These are phyloP conservation scores for Emmonsia crescens DNA, from an alignment of 2,329 filamentous ascomycete genomes.

Conservation along the genomic window DNA sequence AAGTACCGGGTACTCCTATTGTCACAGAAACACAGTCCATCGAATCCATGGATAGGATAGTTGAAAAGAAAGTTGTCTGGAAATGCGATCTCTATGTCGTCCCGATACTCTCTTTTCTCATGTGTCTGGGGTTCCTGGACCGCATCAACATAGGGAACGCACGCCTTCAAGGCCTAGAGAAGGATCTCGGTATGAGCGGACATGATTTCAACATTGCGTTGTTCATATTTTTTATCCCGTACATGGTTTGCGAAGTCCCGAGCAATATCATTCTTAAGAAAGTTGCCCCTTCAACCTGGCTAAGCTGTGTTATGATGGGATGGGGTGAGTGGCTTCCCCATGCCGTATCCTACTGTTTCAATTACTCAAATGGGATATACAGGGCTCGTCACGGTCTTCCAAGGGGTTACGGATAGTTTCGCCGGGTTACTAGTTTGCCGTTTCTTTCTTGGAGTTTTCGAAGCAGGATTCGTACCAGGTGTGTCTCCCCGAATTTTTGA, in stretches of 20 bases:
- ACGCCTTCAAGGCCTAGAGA: slow-evolving; percentile 34
- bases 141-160: slow-evolving; percentile 41
- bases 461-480: slow-evolving; percentile 31
- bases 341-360: neutral
- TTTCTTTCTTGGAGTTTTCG: slow-evolving; percentile 27
- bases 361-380: neutral
- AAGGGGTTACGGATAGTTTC: slow-evolving; percentile 32
- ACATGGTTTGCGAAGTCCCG: slow-evolving; percentile 37
- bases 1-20: slow-evolving; percentile 8
- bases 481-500: neutral
- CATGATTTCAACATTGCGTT: slow-evolving; percentile 35
- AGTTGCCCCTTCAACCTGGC: slow-evolving; percentile 31
- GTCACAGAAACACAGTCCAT: slow-evolving; percentile 13
- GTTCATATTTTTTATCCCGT: slow-evolving; percentile 38
- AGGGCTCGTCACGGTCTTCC: slow-evolving; percentile 35
- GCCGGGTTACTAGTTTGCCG: slow-evolving; percentile 28
- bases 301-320: slow-evolving; percentile 33
- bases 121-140: slow-evolving; percentile 37
- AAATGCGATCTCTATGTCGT: slow-evolving; percentile 41
- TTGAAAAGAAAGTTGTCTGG: slow-evolving; percentile 31
- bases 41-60: slow-evolving; percentile 12
- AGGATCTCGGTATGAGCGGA: slow-evolving; percentile 33
- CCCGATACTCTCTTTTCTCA: slow-evolving; percentile 38
- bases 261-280: slow-evolving; percentile 38
- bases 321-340: slow-evolving; percentile 23